phyloP scores from a whole-genome alignment of 805 yeast species.

The Nakazawaea ernobii region DNA sequence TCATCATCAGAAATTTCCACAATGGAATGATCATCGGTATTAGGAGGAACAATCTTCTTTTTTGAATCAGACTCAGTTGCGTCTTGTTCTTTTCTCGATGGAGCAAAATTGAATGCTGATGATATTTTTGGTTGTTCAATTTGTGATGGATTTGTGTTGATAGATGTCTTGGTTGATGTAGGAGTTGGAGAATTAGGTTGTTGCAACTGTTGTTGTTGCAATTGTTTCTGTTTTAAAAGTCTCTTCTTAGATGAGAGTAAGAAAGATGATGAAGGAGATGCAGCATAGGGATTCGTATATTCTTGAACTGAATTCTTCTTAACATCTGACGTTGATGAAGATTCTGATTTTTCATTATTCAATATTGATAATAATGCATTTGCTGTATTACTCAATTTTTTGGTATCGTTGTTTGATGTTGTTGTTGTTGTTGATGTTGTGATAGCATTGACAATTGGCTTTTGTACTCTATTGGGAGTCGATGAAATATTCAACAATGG shows the following conservation, averaged over 20 bases:
- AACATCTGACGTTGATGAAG: background rate
- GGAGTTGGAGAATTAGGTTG: background rate
- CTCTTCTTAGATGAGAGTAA: conserved; percentile 6
- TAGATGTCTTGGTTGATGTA: background rate
- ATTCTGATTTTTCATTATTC: conserved; percentile 8
- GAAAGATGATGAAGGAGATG: conserved; percentile 9
- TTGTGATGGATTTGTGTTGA: too few relatives aligned
- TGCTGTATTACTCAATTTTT: conserved; percentile 23
- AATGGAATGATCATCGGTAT: background rate
- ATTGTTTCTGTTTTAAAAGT: conserved; percentile 1
- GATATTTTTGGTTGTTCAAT: background rate
- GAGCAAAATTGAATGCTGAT: background rate
- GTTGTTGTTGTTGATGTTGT: conserved; percentile 14
- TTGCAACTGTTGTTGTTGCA: background rate
- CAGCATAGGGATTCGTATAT: conserved; percentile 9
- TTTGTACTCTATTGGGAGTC: conserved; percentile 13
- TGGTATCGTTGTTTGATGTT: background rate
- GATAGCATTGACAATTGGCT: background rate
- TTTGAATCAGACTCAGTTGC: background rate
- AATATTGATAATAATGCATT: conserved; percentile 18
- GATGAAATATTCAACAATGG: conserved; percentile 20
- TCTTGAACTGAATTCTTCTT: background rate
- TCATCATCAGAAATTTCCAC: background rate
- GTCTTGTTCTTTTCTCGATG: background rate
- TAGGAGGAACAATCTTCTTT: background rate